Percentiles rank a stretch among this genome's conserved stretches.
These are phyloP conservation scores for Alternaria gaisen DNA, from an alignment of 2,329 filamentous ascomycete genomes.

Conservation along the genomic window DNA sequence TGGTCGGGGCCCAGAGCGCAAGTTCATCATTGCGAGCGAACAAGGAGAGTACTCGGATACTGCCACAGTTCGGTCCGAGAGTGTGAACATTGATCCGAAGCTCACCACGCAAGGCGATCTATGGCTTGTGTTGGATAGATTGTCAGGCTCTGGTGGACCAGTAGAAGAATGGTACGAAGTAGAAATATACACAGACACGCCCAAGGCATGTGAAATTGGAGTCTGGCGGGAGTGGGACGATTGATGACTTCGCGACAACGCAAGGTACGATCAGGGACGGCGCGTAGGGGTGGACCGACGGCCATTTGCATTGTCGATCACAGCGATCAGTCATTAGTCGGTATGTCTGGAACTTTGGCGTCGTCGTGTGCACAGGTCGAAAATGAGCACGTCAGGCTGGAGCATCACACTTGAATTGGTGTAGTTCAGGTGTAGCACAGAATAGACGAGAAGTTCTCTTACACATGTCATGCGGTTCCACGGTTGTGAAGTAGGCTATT, in stretches of 20 bases:
- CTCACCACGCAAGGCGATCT: constrained; percentile 65
- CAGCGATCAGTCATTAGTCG: constrained; percentile 2
- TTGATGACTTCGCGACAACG: constrained; percentile 16
- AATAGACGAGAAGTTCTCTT: background rate
- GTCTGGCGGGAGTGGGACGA: constrained; percentile 58
- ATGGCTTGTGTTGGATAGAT: constrained; percentile 84
- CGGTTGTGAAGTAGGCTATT: background rate
- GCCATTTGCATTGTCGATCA: constrained; percentile 15
- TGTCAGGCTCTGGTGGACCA: constrained; percentile 65
- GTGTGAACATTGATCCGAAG: constrained; percentile 78
- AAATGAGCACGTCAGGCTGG: background rate
- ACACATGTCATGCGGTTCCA: constrained; percentile 6
- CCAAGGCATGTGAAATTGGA: constrained; percentile 55
- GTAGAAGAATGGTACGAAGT: constrained; percentile 61
- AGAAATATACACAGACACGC: constrained; percentile 58
- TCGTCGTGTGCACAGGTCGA: background rate
- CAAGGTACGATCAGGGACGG: background rate
- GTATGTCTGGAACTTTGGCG: constrained; percentile 2
- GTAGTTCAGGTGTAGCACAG: background rate
- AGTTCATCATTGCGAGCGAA: constrained; percentile 70
- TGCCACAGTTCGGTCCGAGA: constrained; percentile 71
- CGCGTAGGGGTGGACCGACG: constrained; percentile 5
- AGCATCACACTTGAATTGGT: constrained; percentile 1
- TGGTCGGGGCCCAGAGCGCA: constrained; percentile 74
- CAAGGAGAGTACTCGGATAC: constrained; percentile 78